Evolutionary conservation across 306 rosid genomes (phyloP).

Genomic region (Quercus parvula): DNA sequence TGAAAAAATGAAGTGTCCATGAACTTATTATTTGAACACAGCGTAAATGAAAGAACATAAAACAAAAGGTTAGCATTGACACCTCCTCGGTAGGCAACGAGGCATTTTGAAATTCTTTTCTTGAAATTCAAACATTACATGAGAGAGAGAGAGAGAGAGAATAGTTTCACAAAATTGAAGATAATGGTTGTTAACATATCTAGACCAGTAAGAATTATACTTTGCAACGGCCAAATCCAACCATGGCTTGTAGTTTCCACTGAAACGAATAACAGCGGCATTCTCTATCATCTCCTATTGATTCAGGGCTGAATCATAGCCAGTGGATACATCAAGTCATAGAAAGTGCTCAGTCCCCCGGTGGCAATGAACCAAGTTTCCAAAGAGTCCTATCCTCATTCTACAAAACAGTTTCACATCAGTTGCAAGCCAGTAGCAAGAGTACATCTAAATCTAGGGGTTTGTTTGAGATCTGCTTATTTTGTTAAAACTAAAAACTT

Average conservation of each 20-base stretch:
- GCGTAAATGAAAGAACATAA: neutral
- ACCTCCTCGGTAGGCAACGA: neutral
- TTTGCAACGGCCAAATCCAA: slow-evolving; percentile 87
- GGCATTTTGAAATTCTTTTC: neutral
- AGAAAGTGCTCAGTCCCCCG: slow-evolving; percentile 81
- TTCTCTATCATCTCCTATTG: slow-evolving; percentile 62
- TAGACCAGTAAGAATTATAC: slow-evolving; percentile 86
- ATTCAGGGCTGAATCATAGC: slow-evolving; percentile 91
- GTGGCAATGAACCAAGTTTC: slow-evolving; percentile 94
- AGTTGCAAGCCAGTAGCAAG: slow-evolving; percentile 12
- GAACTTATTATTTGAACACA: neutral
- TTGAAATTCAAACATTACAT: neutral
- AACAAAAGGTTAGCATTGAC: neutral
- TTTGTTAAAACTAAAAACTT: no score
- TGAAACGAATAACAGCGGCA: slow-evolving; percentile 90
- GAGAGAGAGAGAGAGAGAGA: neutral
- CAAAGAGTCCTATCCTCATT: slow-evolving; percentile 93
- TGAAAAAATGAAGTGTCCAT: no score
- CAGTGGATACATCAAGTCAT: slow-evolving; percentile 76
- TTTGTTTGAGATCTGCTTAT: no score
- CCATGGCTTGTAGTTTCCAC: slow-evolving; percentile 98
- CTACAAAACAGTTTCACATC: slow-evolving; percentile 47
- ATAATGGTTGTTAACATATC: slow-evolving; percentile 76
- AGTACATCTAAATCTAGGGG: neutral
- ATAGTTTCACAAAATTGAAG: slow-evolving; percentile 49